A percentile compares a stretch with the other conserved stretches of the same genome.
Conservation (phyloP, 768 basidiomycete species). For the Psilocybe cubensis region DNA sequence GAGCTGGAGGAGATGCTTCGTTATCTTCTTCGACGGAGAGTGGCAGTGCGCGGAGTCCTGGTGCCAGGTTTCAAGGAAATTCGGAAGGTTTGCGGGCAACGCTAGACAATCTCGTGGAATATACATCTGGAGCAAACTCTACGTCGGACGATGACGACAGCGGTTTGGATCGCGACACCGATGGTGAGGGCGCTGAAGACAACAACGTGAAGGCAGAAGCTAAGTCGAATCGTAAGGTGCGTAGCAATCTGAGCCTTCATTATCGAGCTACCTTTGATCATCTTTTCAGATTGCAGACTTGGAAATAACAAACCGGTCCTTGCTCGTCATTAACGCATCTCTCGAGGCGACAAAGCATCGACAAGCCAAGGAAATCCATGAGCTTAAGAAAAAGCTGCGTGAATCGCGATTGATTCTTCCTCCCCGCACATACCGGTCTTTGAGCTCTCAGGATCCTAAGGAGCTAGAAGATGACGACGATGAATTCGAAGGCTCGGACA, state of each 20-base stretch:
- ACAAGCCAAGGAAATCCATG: slow-evolving; percentile 85
- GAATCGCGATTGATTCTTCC: slow-evolving; percentile 82
- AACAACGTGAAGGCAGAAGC: slow-evolving; percentile 70
- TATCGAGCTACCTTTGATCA: background rate
- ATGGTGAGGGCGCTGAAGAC: slow-evolving; percentile 38
- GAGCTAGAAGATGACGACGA: slow-evolving; percentile 50
- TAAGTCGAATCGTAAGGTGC: slow-evolving; percentile 87
- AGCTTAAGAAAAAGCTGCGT: slow-evolving; percentile 79
- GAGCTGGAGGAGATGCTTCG: slow-evolving; percentile 31
- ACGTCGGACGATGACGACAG: slow-evolving; percentile 24
- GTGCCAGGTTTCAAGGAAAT: background rate
- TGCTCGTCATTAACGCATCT: slow-evolving; percentile 82
- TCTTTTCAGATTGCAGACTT: slow-evolving; percentile 80
- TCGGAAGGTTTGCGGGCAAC: slow-evolving; percentile 32
- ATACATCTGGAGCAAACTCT: slow-evolving; percentile 30
- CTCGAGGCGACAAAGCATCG: slow-evolving; percentile 80
- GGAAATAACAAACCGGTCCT: slow-evolving; percentile 87
- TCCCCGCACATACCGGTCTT: slow-evolving; percentile 59
- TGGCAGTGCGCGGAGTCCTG: slow-evolving; percentile 1
- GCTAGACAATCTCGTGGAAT: slow-evolving; percentile 45
- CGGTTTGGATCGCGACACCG: slow-evolving; percentile 33
- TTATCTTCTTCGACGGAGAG: slow-evolving; percentile 8
- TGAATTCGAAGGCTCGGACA: slow-evolving; percentile 50
- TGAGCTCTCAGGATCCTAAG: slow-evolving; percentile 50
- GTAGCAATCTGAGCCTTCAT: slow-evolving; percentile 12